Percentiles rank a stretch among this genome's conserved stretches.
phyloP scores from a whole-genome alignment of 768 basidiomycete species.

The Lactarius hatsudake region DNA sequence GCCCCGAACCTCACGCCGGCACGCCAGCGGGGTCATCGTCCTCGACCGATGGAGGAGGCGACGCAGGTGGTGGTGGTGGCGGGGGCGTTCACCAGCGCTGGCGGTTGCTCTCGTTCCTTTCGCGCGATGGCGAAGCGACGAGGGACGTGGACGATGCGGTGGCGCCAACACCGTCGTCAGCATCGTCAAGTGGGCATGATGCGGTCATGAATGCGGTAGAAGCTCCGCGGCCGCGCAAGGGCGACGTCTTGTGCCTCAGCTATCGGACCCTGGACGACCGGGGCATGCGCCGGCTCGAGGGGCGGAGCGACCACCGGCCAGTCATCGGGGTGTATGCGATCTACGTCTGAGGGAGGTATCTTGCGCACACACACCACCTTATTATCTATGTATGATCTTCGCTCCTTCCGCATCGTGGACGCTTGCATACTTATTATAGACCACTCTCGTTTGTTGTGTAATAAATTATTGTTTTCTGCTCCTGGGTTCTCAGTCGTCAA shows the following conservation, averaged over 20 bases:
- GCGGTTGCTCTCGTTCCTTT: conserved; percentile 26
- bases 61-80: background rate
- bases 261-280: conserved; percentile 76
- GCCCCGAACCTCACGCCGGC: background rate
- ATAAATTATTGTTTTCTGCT: background rate
- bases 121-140: conserved; percentile 17
- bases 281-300: conserved; percentile 72
- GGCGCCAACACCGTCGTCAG: background rate
- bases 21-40: background rate
- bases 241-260: conserved; percentile 68
- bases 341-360: conserved; percentile 42
- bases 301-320: conserved; percentile 79
- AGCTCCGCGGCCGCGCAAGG: conserved; percentile 43
- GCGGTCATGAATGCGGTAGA: conserved; percentile 15
- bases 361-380: background rate
- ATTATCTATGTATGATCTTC: conserved; percentile 3
- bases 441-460: background rate
- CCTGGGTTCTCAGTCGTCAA: background rate
- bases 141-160: background rate
- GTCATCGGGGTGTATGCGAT: conserved; percentile 78
- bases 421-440: background rate
- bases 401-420: conserved; percentile 8
- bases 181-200: background rate
- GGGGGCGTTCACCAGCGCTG: conserved; percentile 13
- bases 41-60: background rate